A percentile compares a stretch with the other conserved stretches of the same genome.
Evolutionary conservation across 306 rosid species (phyloP).

Genomic region (Corylus heterophylla): DNA sequence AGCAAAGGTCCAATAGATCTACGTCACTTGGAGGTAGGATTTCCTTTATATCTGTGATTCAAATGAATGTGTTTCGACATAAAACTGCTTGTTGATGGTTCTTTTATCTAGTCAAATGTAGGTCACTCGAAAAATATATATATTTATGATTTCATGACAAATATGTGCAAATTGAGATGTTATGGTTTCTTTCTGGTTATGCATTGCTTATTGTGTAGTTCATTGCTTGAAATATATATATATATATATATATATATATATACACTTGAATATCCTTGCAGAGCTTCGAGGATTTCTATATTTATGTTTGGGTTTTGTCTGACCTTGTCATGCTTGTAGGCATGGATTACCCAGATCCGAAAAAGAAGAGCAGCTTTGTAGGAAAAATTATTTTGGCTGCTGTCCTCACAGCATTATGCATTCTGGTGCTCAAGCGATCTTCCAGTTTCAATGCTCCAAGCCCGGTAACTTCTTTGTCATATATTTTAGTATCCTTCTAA

Average conservation of each 20-base stretch:
- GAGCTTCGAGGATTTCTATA: neutral
- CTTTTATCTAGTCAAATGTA: neutral
- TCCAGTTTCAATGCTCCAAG: slow-evolving; percentile 69
- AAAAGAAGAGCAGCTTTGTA: slow-evolving; percentile 64
- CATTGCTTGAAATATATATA: neutral
- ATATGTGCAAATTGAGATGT: neutral
- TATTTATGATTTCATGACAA: neutral
- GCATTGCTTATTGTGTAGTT: neutral
- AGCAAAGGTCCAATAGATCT: slow-evolving; percentile 67
- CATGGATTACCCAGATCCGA: slow-evolving; percentile 80
- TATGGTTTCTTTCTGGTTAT: neutral
- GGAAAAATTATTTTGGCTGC: slow-evolving; percentile 84
- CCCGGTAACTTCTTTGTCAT: slow-evolving; percentile 50
- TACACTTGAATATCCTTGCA: slow-evolving; percentile 1
- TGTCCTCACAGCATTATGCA: slow-evolving; percentile 67
- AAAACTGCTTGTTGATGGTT: neutral
- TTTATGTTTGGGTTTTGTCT: slow-evolving; percentile 9
- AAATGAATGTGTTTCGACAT: neutral
- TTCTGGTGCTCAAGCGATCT: slow-evolving; percentile 81
- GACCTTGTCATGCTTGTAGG: slow-evolving; percentile 46
- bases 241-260: neutral
- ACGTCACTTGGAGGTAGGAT: slow-evolving; percentile 81
- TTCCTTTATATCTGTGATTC: slow-evolving; percentile 2
- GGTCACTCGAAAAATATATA: neutral
- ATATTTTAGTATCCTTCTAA: neutral